Evolutionary conservation across 2,329 filamentous ascomycete genomes (phyloP), one percentile per base, ranked within the genome.

Genomic region (Penicillium oxalicum): DNA sequence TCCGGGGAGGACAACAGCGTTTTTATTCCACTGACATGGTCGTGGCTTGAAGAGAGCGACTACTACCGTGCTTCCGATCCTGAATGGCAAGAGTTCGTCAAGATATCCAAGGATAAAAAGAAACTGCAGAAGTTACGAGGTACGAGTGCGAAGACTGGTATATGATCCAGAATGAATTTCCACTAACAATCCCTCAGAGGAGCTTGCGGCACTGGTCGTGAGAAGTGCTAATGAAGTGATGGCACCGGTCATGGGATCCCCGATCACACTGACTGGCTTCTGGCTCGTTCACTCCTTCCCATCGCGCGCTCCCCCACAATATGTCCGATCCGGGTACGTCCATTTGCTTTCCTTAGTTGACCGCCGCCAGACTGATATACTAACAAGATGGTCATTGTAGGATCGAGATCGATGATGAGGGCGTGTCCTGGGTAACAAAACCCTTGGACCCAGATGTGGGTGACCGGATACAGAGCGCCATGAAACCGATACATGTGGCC

Each of bases 251-350:
- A 72, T 72, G 29, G 81, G 80, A 8, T 70, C 71, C 26, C 66
- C 73, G 0, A 71, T 80, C 42, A 71, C 69, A 34, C 52, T 83
- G 28, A 71, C 70, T 32, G 75, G 75, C 48, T 73, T 70, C 44
- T 85, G 81, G 82, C 70, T 87, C 27, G 77, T 84, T 36, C 70
- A 84, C 26, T 74, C 81, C 43, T 86, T 79, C 53, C 83, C 83
- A 0, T 66, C 68, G 38, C 70, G 69, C 33, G 79, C 82, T 37
- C 82, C 83, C 1, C 81, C 83, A 4, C 75, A 74, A 46, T 83
- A 80, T 48, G 72, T 77, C 51, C 75, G 80, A 49, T 76, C 76
- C 42, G 83, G 82, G 83, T 86, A 76, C 56, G 73, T 37, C 2
- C 11, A 32, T 32, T 32, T 2, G 2, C 18, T 26, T 18, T 32